Evolutionary conservation across 345 rosid species (phyloP).

Genomic region (rapeseed (Brassica napus)): DNA sequence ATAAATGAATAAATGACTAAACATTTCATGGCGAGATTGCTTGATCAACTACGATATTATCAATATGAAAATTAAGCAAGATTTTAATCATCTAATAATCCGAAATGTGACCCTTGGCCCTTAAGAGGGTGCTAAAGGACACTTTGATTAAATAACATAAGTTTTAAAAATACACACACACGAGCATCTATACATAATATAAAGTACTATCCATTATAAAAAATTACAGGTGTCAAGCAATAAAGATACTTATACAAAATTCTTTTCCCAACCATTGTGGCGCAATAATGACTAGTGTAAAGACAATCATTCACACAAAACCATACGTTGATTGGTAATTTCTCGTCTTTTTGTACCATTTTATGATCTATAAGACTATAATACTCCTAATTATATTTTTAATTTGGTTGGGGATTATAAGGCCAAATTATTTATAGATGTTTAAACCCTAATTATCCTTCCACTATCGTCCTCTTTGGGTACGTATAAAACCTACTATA

Average conservation of each 20-base stretch:
- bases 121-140: slow-evolving; percentile 26
- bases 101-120: slow-evolving; percentile 33
- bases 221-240: slow-evolving; percentile 55
- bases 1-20: not conserved
- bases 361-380: slow-evolving; percentile 13
- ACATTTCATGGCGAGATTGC: slow-evolving; percentile 11
- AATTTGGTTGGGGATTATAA: slow-evolving; percentile 24
- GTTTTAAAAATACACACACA: not conserved
- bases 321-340: slow-evolving; percentile 49
- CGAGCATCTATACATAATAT: slow-evolving; percentile 14
- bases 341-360: slow-evolving; percentile 5
- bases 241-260: slow-evolving; percentile 46
- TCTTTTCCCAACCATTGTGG: slow-evolving; percentile 29
- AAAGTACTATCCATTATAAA: slow-evolving; percentile 28
- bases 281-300: slow-evolving; percentile 44
- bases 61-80: not conserved
- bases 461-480: slow-evolving; percentile 27
- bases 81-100: not conserved
- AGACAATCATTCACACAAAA: slow-evolving; percentile 55
- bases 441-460: slow-evolving; percentile 36
- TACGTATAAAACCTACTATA: slow-evolving; percentile 38
- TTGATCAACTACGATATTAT: slow-evolving; percentile 21
- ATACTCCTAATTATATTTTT: not conserved
- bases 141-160: not conserved
- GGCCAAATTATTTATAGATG: not conserved